phyloP scores from a whole-genome alignment of 106 monocot genomes.

The Cymbidium sinense region DNA sequence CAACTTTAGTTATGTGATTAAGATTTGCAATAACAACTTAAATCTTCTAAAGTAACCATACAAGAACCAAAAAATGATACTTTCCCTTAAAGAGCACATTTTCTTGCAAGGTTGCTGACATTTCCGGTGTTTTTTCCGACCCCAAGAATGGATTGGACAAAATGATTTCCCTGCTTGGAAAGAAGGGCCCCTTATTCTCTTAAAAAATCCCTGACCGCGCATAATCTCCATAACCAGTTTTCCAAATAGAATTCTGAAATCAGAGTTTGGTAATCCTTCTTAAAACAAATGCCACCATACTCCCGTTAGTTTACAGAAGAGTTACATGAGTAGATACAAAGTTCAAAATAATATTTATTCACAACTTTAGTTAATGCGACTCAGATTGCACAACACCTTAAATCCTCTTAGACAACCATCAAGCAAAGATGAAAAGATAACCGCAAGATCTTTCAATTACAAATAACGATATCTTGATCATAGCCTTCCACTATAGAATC shows the following conservation, averaged over 20 bases:
- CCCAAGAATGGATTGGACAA: background rate
- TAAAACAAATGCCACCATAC: no score
- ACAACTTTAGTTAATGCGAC: no score
- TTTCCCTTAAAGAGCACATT: constrained; percentile 12
- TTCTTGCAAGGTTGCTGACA: constrained; percentile 7
- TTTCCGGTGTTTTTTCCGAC: constrained; percentile 5
- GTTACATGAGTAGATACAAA: no score
- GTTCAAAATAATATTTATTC: no score
- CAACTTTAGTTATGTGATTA: no score
- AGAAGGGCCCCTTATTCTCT: constrained; percentile 4
- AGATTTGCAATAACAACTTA: background rate
- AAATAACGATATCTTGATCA: background rate
- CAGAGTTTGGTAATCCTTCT: background rate
- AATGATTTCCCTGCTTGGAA: background rate
- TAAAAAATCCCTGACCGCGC: background rate
- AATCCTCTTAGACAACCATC: background rate
- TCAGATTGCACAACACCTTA: background rate
- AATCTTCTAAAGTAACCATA: background rate
- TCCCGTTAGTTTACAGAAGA: no score
- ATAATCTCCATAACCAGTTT: background rate
- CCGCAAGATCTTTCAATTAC: background rate
- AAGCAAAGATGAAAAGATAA: background rate
- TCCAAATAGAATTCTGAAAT: constrained; percentile 1
- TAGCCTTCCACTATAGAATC: no score
- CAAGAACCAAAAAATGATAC: background rate